Percentiles rank a stretch among this genome's conserved stretches.
Evolutionary conservation across 257 asterid genomes (phyloP).

Genomic region (Gentiana straminea): DNA sequence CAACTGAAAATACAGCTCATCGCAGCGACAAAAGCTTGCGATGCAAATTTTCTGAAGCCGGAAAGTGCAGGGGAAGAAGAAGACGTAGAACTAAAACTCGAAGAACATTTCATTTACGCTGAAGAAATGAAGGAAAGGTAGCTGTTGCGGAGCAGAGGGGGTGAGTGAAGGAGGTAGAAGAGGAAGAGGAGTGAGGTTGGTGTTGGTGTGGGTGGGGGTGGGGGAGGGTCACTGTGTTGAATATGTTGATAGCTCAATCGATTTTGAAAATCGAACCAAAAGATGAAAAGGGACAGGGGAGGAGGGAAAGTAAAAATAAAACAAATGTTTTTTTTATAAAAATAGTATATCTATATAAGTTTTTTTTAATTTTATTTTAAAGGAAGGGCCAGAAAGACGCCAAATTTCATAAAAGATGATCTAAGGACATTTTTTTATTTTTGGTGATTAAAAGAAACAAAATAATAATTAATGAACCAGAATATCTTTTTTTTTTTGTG

Average conservation of each 20-base stretch:
- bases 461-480: too few relatives aligned
- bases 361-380: too few relatives aligned
- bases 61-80: neutral
- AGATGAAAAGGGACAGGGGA: neutral
- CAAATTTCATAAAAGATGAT: too few relatives aligned
- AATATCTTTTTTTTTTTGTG: too few relatives aligned
- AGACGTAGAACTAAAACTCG: constrained; percentile 5
- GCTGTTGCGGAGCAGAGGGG: neutral
- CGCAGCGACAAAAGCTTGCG: constrained; percentile 19
- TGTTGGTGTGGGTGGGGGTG: constrained; percentile 7
- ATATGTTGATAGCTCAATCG: constrained; percentile 37
- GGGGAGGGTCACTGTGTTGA: constrained; percentile 18
- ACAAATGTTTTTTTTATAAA: too few relatives aligned
- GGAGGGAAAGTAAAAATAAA: constrained; percentile 25
- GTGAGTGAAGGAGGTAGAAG: neutral
- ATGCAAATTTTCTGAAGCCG: constrained; percentile 6
- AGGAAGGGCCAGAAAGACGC: too few relatives aligned
- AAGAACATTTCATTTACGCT: constrained; percentile 5
- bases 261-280: constrained; percentile 52
- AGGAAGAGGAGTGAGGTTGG: constrained; percentile 4
- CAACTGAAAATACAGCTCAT: constrained; percentile 72
- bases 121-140: neutral
- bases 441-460: too few relatives aligned
- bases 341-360: too few relatives aligned
- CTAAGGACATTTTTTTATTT: too few relatives aligned